Evolutionary conservation across 2,329 filamentous ascomycete species (phyloP).

Genomic region (Cladorrhinum sp.): DNA sequence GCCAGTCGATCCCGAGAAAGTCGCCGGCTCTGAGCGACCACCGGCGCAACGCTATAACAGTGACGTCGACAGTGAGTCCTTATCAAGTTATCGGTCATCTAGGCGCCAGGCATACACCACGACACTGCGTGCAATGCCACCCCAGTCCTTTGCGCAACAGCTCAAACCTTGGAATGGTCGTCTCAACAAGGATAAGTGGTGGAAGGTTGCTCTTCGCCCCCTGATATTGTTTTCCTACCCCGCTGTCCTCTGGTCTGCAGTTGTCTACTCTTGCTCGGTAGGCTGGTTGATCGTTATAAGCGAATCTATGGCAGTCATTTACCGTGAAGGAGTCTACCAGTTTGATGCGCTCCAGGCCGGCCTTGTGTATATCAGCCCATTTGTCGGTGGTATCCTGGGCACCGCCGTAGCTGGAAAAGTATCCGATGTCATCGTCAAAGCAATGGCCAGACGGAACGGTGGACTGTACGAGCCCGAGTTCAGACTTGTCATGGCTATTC

Average conservation of each 20-base stretch:
- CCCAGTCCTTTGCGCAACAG: conserved; percentile 69
- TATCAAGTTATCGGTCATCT: conserved; percentile 37
- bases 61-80: conserved; percentile 42
- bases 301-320: conserved; percentile 80
- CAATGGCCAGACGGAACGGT: conserved; percentile 81
- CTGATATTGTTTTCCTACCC: conserved; percentile 88
- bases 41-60: conserved; percentile 23
- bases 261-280: conserved; percentile 82
- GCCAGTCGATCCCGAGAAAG: neutral
- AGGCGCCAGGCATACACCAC: conserved; percentile 63
- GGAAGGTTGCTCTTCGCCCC: conserved; percentile 72
- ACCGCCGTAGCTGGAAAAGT: conserved; percentile 87
- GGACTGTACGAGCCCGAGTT: conserved; percentile 96
- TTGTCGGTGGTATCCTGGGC: conserved; percentile 84
- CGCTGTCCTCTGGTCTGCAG: conserved; percentile 80
- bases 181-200: conserved; percentile 74
- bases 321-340: conserved; percentile 69
- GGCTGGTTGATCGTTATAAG: conserved; percentile 96
- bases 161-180: conserved; percentile 76
- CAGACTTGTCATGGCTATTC: conserved; percentile 80
- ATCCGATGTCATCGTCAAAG: conserved; percentile 79
- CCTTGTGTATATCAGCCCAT: conserved; percentile 85
- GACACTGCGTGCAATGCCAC: conserved; percentile 62
- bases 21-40: neutral
- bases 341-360: conserved; percentile 80